These are phyloP conservation scores for Prototheca cutis DNA, from an alignment of 163 green algal species.

Conservation along the genomic window DNA sequence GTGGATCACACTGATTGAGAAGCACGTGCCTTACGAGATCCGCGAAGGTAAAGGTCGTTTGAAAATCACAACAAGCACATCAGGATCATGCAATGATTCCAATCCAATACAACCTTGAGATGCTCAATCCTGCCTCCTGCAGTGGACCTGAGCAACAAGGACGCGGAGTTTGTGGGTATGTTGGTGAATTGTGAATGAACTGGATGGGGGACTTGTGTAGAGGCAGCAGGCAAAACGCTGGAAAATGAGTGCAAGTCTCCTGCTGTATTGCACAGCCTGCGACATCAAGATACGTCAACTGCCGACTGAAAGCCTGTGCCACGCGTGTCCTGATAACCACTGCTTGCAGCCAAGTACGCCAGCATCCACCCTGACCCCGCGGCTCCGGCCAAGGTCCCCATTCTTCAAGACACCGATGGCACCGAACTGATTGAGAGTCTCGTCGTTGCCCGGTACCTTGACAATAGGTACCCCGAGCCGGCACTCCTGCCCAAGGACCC, in stretches of 20 bases:
- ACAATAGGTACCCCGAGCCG: conserved; percentile 3
- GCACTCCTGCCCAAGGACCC: conserved; percentile 1
- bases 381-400: conserved; percentile 15
- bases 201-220: no score
- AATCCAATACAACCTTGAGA: no score
- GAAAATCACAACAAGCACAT: no score
- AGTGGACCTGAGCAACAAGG: neutral
- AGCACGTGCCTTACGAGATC: conserved; percentile 12
- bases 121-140: neutral
- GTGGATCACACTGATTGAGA: conserved; percentile 19
- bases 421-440: conserved; percentile 9
- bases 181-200: neutral
- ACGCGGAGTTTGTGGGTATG: neutral
- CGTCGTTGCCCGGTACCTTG: conserved; percentile 9
- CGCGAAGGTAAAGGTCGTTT: neutral
- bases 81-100: no score
- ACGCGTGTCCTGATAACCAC: no score
- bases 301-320: no score
- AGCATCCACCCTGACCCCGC: conserved; percentile 2
- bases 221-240: no score
- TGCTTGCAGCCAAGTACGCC: neutral
- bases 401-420: conserved; percentile 10
- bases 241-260: no score
- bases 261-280: no score
- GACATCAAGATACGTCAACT: no score